Base-by-base conservation (phyloP, 2,329 filamentous ascomycete genomes). In the Penicillium sclerotigenum region DNA sequence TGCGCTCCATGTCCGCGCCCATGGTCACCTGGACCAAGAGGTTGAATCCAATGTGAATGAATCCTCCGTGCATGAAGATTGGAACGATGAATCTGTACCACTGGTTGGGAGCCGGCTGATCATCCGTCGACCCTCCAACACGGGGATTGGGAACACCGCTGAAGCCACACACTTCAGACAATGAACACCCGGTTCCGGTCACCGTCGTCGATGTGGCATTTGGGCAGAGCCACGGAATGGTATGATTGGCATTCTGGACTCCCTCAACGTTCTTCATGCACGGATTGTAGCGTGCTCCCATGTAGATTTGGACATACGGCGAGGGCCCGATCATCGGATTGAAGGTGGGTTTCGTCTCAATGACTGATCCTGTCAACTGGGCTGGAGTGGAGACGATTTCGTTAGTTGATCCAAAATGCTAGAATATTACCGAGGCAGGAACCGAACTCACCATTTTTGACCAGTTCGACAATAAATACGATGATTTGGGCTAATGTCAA, bases 271-370 rank as follows among this genome's bases (percentile, higher is more conserved):
- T 91, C 78, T 93, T 92, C 94, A 99, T 99, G 75, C 94, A 99
- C 7, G 92, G 90, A 3, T 89, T 85, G 71, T 90, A 99, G 59
- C 94, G 87, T 38, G 92, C 90, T 56, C 94, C 94, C 90, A 99
- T 96, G 74, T 96, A 96, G 78, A 97, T 96, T 66, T 96, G 84
- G 24, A 97, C 85, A 65, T 91, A 90, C 1, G 87, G 84, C 5
- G 92, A 96, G 1, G 94, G 94, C 0, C 94, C 94, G 68, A 99
- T 96, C 91, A 99, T 96, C 56, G 90, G 89, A 76, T 97, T 99
- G 78, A 99, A 96, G 16, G 81, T 82, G 1, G 94, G 94, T 54
- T 93, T 84, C 50, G 86, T 92, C 77, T 79, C 75, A 52, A 80
- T 79, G 4, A 77, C 84, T 0, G 88, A 87, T 52, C 89, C 89